Conservation (phyloP, 805 yeast species). For the Teunomyces aglyptinius region DNA sequence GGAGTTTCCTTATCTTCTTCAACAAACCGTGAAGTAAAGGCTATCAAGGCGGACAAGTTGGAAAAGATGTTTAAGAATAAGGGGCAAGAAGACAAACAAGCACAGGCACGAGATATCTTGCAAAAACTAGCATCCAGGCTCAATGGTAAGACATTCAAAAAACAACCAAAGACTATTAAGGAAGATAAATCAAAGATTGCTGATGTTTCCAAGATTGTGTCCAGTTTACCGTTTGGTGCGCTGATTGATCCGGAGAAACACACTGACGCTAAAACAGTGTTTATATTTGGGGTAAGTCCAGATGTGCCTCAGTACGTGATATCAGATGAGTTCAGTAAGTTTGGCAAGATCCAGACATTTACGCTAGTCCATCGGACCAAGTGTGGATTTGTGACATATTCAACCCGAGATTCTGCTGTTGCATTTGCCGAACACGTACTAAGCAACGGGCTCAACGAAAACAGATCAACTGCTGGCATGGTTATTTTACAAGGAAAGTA, state of each 20-base stretch:
- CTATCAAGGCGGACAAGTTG: constrained; percentile 46
- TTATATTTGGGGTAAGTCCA: constrained; percentile 71
- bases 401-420: constrained; percentile 51
- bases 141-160: constrained; percentile 9
- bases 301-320: constrained; percentile 64
- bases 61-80: constrained; percentile 35
- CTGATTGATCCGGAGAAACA: constrained; percentile 45
- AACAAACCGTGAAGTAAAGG: constrained; percentile 34
- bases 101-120: constrained; percentile 50
- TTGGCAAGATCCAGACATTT: constrained; percentile 49
- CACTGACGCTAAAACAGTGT: constrained; percentile 52
- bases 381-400: constrained; percentile 63
- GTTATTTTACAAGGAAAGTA: constrained; percentile 28
- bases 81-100: constrained; percentile 8
- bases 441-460: constrained; percentile 24
- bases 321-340: constrained; percentile 45
- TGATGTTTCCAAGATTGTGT: constrained; percentile 52
- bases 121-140: constrained; percentile 43
- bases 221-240: constrained; percentile 69
- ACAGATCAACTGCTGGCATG: constrained; percentile 27
- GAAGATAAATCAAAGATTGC: constrained; percentile 22
- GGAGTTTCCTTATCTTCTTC: background rate
- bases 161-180: constrained; percentile 7
- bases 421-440: constrained; percentile 24
- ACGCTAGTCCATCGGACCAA: constrained; percentile 56